phyloP scores from a whole-genome alignment of 2,329 filamentous ascomycete species.

The Hymenoscyphus repandus region DNA sequence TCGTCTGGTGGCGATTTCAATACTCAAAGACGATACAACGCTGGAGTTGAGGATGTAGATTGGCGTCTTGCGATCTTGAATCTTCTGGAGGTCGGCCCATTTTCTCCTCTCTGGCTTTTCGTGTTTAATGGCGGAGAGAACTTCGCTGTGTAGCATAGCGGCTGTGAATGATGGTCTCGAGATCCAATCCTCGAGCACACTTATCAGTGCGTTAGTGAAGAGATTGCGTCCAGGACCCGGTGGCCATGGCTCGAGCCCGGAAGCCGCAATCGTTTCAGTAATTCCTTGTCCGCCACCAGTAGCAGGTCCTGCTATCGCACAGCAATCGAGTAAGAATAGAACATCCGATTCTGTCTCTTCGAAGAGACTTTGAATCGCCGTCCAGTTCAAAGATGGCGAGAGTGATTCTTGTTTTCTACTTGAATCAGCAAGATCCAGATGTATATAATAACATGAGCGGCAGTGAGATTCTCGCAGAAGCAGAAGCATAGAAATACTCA shows the following conservation, averaged over 20 bases:
- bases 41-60: conserved; percentile 7
- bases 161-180: conserved; percentile 17
- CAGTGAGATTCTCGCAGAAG: not conserved
- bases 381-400: conserved; percentile 8
- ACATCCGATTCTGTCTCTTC: conserved; percentile 9
- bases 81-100: conserved; percentile 4
- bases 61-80: conserved; percentile 7
- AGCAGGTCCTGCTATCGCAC: conserved; percentile 1
- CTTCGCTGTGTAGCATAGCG: conserved; percentile 22
- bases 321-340: conserved; percentile 11
- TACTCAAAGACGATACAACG: conserved; percentile 2
- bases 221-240: conserved; percentile 14
- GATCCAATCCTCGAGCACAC: conserved; percentile 19
- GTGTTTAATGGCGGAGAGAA: conserved; percentile 9
- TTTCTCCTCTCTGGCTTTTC: conserved; percentile 6
- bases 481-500: not conserved
- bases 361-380: conserved; percentile 7
- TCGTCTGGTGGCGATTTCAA: conserved; percentile 8
- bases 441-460: too few relatives aligned
- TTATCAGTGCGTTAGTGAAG: conserved; percentile 19
- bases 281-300: conserved; percentile 4
- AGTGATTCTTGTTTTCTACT: conserved; percentile 5
- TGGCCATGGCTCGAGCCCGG: conserved; percentile 14
- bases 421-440: not conserved
- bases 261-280: conserved; percentile 19